Evolutionary conservation across 2,329 filamentous ascomycete genomes (phyloP).

Genomic region (Cladosporium sp.): DNA sequence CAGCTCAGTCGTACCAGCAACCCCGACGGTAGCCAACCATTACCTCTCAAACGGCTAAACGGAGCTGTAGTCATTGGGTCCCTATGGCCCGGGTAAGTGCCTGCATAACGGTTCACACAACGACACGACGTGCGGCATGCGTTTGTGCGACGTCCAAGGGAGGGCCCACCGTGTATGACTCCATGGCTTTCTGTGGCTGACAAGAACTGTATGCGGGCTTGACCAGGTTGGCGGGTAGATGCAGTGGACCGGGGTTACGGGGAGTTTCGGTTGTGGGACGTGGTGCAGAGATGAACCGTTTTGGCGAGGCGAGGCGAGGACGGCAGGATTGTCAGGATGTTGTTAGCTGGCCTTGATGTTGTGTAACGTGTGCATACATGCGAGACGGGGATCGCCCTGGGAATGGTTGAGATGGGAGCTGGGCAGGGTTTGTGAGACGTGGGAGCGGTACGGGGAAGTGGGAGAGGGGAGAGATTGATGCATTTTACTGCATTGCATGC

Average conservation of each 20-base stretch:
- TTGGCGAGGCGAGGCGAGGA: too few species aligned
- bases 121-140: neutral
- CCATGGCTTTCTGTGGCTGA: neutral
- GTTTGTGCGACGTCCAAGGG: neutral
- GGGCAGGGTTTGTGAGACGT: neutral
- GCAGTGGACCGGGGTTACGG: neutral
- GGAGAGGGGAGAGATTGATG: too few species aligned
- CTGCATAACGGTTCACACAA: too few species aligned
- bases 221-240: neutral
- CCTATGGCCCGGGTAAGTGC: neutral
- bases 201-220: neutral
- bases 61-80: too few species aligned
- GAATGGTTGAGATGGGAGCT: neutral
- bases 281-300: too few species aligned
- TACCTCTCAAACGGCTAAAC: neutral
- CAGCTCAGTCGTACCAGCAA: slow-evolving; percentile 2
- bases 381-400: too few species aligned
- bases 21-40: too few species aligned
- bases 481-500: too few species aligned
- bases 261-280: neutral
- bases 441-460: neutral
- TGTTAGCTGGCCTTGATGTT: too few species aligned
- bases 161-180: too few species aligned
- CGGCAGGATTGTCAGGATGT: too few species aligned
- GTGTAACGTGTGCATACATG: too few species aligned